Evolutionary conservation across 805 yeast species (phyloP), one percentile per base, ranked within the genome.

Genomic region (Teunomyces lycoperdinae): DNA sequence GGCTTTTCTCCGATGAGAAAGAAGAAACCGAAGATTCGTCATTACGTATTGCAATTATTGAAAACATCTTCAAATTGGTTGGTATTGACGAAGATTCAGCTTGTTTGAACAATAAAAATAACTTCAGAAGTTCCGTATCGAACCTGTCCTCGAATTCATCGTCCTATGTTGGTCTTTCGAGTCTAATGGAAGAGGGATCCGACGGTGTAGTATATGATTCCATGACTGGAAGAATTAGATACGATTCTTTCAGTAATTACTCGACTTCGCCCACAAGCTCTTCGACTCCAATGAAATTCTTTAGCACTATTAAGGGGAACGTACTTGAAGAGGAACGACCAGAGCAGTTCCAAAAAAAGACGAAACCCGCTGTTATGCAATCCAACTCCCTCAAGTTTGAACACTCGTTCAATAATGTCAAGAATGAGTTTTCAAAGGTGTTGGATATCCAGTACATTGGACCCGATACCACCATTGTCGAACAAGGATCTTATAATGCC

Each of bases 1-100:
- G 71, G 46, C 61, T 70, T 9, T 80, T 83, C 52, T 75, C 84
- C 4, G 80, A 76, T 28, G 84, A 80, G 33, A 53, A 62, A 29
- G 89, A 85, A 50, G 92, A 85, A 54, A 80, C 86, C 0, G 90
- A 87, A 55, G 92, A 86, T 42, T 72, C 80, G 0, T 75, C 86
- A 0, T 63, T 85, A 24, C 69, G 86, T 46, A 70, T 76, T 16
- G 88, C 92, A 0, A 63, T 90, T 1, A 77, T 84, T 4, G 96
- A 87, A 55, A 84, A 83, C 24, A 77, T 90, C 36, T 84, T 89
- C 59, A 75, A 75, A 44, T 68, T 81, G 29, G 68, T 89, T 30
- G 96, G 96, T 0, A 74, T 89, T 9, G 60, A 62, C 14, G 73
- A 68, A 39, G 48, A 27, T 8, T 28, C 47, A 5, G 46, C 35